Percentiles rank a stretch among this genome's conserved stretches.
These are phyloP conservation scores for Chytriomyces sp. DNA, from an alignment of 192 early-diverging fungal species.

Conservation along the genomic window DNA sequence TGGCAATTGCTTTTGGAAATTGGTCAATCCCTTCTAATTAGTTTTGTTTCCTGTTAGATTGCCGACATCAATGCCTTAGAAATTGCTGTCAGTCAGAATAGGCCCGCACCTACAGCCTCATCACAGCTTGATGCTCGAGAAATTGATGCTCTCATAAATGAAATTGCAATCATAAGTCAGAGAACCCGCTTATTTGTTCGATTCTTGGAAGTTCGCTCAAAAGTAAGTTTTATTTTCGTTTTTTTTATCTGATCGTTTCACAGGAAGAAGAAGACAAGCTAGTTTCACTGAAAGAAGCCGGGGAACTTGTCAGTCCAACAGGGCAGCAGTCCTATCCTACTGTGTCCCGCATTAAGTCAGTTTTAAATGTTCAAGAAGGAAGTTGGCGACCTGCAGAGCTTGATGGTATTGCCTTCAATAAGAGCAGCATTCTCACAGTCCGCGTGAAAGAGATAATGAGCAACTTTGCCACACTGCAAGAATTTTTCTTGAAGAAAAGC, in stretches of 20 bases:
- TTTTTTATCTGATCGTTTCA: constrained; percentile 3
- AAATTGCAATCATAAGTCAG: constrained; percentile 82
- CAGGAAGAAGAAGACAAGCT: constrained; percentile 50
- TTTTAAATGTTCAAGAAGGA: constrained; percentile 1
- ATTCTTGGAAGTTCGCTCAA: constrained; percentile 81
- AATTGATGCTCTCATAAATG: constrained; percentile 74
- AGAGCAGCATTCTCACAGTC: constrained; percentile 59
- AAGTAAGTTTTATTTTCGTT: constrained; percentile 36
- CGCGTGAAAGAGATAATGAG: constrained; percentile 66
- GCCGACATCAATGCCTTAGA: constrained; percentile 56
- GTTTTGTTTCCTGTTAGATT: constrained; percentile 40
- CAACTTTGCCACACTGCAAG: constrained; percentile 72
- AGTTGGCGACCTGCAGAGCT: constrained; percentile 35
- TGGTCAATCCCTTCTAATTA: neutral
- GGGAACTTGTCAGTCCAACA: constrained; percentile 25
- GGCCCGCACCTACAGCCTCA: constrained; percentile 33
- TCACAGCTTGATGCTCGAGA: constrained; percentile 67
- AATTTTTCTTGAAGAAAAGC: constrained; percentile 70
- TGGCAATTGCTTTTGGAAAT: constrained; percentile 8
- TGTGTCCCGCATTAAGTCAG: neutral
- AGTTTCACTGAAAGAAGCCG: constrained; percentile 33
- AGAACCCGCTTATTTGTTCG: constrained; percentile 75
- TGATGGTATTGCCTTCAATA: constrained; percentile 57
- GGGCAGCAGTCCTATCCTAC: neutral
- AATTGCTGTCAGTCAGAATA: constrained; percentile 13